Evolutionary conservation across 148 eudicot species (phyloP), one percentile per base, ranked within the genome.

Genomic region (Hydrangea macrophylla): DNA sequence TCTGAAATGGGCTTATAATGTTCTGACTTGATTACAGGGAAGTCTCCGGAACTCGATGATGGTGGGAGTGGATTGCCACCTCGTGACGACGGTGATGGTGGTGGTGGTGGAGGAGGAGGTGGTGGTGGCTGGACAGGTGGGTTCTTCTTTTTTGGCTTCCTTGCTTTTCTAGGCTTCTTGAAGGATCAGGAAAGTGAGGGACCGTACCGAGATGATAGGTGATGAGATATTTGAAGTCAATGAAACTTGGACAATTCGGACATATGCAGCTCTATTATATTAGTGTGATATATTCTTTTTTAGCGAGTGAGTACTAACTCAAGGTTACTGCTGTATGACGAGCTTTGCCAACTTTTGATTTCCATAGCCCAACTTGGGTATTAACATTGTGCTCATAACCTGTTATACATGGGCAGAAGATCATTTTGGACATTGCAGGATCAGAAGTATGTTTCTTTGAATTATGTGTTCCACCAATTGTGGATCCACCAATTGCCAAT

Each of bases 11-110:
- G n/a, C 44, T 44, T 10, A 22, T 75, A 15, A 37, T 42, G 15
- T 57, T 30, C 8, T 54, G 26, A n/a, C 13, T 25, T 54, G 45
- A 58, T 57, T 55, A 1, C 78, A 84, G 88, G 78, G n/a, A 82
- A 82, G 67, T 78, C 89, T 26, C 86, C 89, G 12, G 82, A 80
- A 1, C 86, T 85, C 11, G 89, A 85, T 67, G 84, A 85, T 76
- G 86, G 86, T 54, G 89, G 86, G 57, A 23, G 33, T 27, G 80
- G 80, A 37, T 62, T 76, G 37, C 80, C 80, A 32, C 80, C 80
- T 11, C 72, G 80, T 50, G 87, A 83, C 54, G 87, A 83, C 66
- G 87, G 45, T 32, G 82, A 60, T 50, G 83, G 83, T 4, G 87
- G 87, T 1, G 87, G 87, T 2, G 86, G 81, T 1, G 86, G 86